Evolutionary conservation across 139 green algal species (phyloP).

Genomic region (Pleodorina starrii): DNA sequence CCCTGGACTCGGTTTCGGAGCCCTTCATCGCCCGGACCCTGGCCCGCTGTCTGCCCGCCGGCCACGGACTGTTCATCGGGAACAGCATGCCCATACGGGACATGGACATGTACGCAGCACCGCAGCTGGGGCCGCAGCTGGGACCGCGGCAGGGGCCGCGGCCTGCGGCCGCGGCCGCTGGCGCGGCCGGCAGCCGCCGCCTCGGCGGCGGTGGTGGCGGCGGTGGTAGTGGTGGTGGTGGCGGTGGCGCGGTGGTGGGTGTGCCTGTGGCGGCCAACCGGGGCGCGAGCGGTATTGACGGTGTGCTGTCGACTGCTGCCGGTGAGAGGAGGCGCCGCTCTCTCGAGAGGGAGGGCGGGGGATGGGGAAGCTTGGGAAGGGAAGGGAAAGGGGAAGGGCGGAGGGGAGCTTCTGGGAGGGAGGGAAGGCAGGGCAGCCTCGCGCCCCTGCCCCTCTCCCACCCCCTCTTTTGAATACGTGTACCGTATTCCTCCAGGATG

Average conservation of each 20-base stretch:
- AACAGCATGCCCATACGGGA: slow-evolving; percentile 99
- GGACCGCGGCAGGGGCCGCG: neutral
- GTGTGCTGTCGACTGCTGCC: slow-evolving; percentile 91
- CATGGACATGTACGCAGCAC: slow-evolving; percentile 93
- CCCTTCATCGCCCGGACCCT: slow-evolving; percentile 76
- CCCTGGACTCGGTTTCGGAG: slow-evolving; percentile 71
- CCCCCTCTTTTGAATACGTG: too few relatives aligned
- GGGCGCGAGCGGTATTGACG: slow-evolving; percentile 97
- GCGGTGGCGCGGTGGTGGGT: neutral
- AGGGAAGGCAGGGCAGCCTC: too few relatives aligned
- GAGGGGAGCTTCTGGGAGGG: too few relatives aligned
- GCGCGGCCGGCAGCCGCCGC: neutral
- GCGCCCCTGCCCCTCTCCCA: too few relatives aligned
- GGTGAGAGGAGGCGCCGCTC: slow-evolving; percentile 46
- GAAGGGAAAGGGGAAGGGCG: neutral
- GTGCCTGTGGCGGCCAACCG: slow-evolving; percentile 88
- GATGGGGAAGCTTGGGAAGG: neutral
- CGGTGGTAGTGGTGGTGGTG: neutral
- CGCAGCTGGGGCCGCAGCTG: neutral
- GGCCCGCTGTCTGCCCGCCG: slow-evolving; percentile 67
- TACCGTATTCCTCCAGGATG: too few relatives aligned
- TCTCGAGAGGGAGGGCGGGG: too few relatives aligned
- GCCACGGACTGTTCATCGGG: slow-evolving; percentile 93
- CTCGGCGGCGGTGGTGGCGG: neutral
- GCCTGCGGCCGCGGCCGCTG: neutral